Evolutionary conservation across 208 protist genomes (phyloP).

Genomic region (Acanthamoeba comandoni): DNA sequence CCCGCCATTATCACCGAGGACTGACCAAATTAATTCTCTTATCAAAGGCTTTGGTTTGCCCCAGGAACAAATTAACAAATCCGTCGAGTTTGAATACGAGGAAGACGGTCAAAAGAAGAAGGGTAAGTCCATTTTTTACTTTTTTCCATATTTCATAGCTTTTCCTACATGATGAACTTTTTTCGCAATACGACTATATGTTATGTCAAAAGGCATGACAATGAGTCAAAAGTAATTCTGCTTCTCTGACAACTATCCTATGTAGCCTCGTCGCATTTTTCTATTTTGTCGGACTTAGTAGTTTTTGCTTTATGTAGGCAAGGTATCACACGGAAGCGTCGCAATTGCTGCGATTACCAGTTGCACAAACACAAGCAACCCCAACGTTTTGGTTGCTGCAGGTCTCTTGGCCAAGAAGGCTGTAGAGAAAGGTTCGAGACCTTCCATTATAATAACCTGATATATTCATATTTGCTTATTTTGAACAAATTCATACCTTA

Average conservation of each 20-base stretch:
- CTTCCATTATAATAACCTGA: too few species aligned
- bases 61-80: constrained; percentile 35
- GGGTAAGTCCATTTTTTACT: background rate
- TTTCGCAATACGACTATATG: too few species aligned
- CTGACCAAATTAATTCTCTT: background rate
- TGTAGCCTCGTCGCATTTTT: too few species aligned
- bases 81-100: constrained; percentile 55
- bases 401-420: constrained; percentile 95
- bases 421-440: constrained; percentile 90
- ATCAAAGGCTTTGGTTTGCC: constrained; percentile 44
- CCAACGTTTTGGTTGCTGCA: constrained; percentile 92
- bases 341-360: constrained; percentile 96
- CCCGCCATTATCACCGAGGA: too few species aligned
- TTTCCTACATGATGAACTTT: too few species aligned
- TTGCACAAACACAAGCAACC: constrained; percentile 97
- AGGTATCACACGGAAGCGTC: constrained; percentile 91
- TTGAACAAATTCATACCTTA: background rate
- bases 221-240: too few species aligned
- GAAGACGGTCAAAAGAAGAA: constrained; percentile 59
- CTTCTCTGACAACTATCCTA: too few species aligned
- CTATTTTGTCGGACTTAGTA: too few species aligned
- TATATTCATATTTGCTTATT: constrained; percentile 18
- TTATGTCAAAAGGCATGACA: too few species aligned
- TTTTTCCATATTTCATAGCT: too few species aligned
- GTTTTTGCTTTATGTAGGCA: background rate